Conservation (phyloP, 1,284 basidiomycete species). For the Coniophora puteana region DNA sequence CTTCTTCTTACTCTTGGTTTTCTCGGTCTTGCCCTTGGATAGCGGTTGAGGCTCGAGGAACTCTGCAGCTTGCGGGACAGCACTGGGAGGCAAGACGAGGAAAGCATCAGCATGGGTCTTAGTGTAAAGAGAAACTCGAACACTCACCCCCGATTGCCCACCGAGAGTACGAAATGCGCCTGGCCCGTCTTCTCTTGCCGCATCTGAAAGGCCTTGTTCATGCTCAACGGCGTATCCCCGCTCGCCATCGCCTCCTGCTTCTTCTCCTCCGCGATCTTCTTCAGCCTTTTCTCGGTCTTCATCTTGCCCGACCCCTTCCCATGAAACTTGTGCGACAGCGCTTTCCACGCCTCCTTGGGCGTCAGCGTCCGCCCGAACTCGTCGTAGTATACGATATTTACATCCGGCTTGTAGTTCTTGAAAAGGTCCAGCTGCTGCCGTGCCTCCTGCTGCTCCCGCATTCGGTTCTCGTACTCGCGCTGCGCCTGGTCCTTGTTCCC, state of each 20-base stretch:
- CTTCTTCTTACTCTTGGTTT: constrained; percentile 73
- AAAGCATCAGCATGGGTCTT: constrained; percentile 11
- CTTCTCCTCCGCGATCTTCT: constrained; percentile 92
- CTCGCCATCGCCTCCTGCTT: constrained; percentile 89
- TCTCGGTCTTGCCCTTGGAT: constrained; percentile 72
- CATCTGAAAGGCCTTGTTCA: constrained; percentile 87
- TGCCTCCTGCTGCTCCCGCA: constrained; percentile 90
- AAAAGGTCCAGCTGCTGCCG: constrained; percentile 80
- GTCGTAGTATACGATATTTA: constrained; percentile 96
- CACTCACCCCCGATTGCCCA: constrained; percentile 87
- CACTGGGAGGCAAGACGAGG: constrained; percentile 38
- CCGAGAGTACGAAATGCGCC: constrained; percentile 90
- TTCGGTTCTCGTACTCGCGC: constrained; percentile 91
- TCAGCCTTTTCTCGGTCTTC: constrained; percentile 92
- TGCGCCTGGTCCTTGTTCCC: constrained; percentile 91
- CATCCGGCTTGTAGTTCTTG: constrained; percentile 94
- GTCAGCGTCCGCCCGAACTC: constrained; percentile 90
- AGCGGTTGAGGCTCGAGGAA: constrained; percentile 76
- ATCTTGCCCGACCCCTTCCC: constrained; percentile 91
- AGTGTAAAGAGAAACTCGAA: not conserved
- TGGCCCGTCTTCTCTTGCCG: constrained; percentile 90
- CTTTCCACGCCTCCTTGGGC: constrained; percentile 97
- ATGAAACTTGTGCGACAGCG: constrained; percentile 92
- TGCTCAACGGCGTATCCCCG: constrained; percentile 89
- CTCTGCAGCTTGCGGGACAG: constrained; percentile 75